Percentiles rank a stretch among this genome's conserved stretches.
phyloP scores from a whole-genome alignment of 495 filamentous ascomycete genomes.

The Neurospora sp. region DNA sequence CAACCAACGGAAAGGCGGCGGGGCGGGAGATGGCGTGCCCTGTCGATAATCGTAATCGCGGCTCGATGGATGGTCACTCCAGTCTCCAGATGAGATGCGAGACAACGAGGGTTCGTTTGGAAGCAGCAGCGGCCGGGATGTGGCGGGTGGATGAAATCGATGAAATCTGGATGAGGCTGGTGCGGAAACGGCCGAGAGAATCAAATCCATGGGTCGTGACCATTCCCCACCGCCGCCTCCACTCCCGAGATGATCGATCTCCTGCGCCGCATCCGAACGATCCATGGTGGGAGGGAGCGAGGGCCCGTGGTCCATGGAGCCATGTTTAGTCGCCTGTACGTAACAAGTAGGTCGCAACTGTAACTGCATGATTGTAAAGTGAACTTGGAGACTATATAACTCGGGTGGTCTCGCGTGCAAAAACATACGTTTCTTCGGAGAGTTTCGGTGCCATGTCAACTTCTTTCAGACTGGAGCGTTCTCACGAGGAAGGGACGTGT shows the following conservation, averaged over 20 bases:
- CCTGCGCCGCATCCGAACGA: neutral
- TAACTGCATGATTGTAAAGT: neutral
- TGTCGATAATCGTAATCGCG: neutral
- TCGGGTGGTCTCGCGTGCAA: neutral
- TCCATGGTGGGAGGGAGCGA: neutral
- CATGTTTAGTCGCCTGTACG: neutral
- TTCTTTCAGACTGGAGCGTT: neutral
- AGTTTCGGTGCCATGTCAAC: neutral
- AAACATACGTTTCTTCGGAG: neutral
- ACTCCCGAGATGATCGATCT: neutral
- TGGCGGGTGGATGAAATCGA: neutral
- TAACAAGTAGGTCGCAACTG: neutral
- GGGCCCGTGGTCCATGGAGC: neutral
- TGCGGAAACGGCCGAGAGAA: neutral
- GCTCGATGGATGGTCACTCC: neutral
- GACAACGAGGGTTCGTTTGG: neutral
- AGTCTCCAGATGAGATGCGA: neutral
- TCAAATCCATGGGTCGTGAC: neutral
- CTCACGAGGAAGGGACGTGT: neutral
- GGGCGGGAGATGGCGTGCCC: neutral
- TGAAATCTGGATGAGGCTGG: neutral
- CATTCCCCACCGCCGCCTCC: neutral
- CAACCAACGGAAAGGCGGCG: neutral
- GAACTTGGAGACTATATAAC: neutral
- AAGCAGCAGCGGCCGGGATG: neutral